Percentiles rank a stretch among this genome's conserved stretches.
Conservation (phyloP, 208 protist species). For the Herpetomonas samuelpessoai region DNA sequence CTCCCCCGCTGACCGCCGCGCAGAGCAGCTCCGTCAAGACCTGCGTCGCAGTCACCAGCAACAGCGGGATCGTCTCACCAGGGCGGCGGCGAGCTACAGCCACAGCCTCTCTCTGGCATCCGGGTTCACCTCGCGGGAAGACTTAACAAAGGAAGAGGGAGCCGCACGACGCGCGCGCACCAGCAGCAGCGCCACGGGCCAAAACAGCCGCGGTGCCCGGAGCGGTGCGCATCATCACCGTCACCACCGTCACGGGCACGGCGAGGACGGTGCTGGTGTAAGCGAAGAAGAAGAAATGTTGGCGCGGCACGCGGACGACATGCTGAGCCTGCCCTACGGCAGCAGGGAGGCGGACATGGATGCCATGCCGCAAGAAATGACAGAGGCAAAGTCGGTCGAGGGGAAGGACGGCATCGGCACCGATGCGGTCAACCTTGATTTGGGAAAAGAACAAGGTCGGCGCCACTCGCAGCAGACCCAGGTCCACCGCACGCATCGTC, state of each 20-base stretch:
- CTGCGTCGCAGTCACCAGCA: conserved; percentile 18
- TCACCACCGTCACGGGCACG: conserved; percentile 7
- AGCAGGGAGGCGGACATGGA: conserved; percentile 16
- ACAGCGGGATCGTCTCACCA: not conserved
- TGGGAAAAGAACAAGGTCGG: not conserved
- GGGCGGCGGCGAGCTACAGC: not conserved
- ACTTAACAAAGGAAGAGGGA: not conserved
- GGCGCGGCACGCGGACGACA: conserved; percentile 1
- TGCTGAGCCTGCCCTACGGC: conserved; percentile 18
- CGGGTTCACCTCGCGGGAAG: not conserved
- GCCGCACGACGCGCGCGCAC: not conserved
- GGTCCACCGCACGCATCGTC: not conserved
- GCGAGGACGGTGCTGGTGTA: conserved; percentile 1
- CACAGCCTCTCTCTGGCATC: not conserved
- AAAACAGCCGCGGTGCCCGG: not conserved
- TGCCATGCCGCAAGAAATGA: not conserved
- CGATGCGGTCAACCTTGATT: not conserved
- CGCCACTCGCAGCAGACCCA: not conserved
- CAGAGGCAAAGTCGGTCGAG: not conserved
- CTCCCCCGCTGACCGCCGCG: conserved; percentile 11
- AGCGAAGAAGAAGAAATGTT: not conserved
- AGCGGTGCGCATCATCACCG: conserved; percentile 7
- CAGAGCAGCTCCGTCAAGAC: conserved; percentile 21
- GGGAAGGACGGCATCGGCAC: conserved; percentile 3
- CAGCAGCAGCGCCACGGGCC: not conserved